Evolutionary conservation across 1,284 basidiomycete genomes (phyloP), one percentile per base, ranked within the genome.

Genomic region (Cutaneotrichosporon sp.): DNA sequence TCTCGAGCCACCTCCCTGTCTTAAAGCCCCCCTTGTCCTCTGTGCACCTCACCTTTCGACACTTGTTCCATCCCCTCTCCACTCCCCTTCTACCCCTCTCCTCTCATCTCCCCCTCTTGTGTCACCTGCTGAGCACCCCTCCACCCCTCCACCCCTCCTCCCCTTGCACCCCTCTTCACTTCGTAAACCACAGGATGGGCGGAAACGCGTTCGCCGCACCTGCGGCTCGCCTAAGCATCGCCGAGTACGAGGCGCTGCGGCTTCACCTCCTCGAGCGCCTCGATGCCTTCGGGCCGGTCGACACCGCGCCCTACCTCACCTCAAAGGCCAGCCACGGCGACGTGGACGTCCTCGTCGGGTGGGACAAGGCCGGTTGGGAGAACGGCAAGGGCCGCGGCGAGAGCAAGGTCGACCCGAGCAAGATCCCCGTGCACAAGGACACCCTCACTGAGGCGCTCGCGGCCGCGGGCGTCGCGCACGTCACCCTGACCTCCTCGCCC

Each of bases 281-380:
- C n/a, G 38, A 24, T n/a, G 18, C 16, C 5, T 60, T 71, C 27
- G 38, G 18, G 16, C 22, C 34, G 10, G 29, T 65, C 18, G 38
- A 56, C 18, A 36, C 64, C 0, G 54, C 49, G 14, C 53, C 50
- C 3, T 57, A 65, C 24, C 47, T 69, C 14, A 10, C 18, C 0
- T 56, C 42, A 31, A 77, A 77, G 62, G 42, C 18, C 2, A 49
- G 62, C 11, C 76, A 78, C 60, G 74, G 76, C 10, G 76, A 78
- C 57, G 49, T 76, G 1, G 76, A 78, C 62, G 52, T 76, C 9
- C 13, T 73, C n/a, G 63, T 60, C 20, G 68, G 54, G 0, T 73
- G 62, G 61, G 54, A 59, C 0, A 65, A 68, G 34, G 31, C 43
- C 20, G 58, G 56, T 22, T 51, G 50, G 56, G 43, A 31, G 50